phyloP scores from a whole-genome alignment of 805 yeast species.

The Kregervanrija fluxuum region DNA sequence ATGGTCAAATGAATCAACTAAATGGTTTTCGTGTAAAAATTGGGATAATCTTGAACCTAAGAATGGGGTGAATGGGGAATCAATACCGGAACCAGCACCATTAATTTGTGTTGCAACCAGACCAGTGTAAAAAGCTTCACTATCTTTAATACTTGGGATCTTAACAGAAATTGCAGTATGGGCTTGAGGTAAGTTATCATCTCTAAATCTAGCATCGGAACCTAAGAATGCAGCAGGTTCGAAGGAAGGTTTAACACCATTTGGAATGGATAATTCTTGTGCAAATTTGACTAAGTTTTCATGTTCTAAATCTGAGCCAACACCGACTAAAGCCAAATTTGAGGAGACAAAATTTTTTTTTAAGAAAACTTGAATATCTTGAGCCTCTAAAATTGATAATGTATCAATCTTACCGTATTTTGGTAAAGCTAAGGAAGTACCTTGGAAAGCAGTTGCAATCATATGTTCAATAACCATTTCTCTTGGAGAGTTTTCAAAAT shows the following conservation, averaged over 20 bases:
- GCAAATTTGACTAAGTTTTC: constrained; percentile 62
- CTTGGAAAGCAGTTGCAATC: constrained; percentile 81
- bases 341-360: constrained; percentile 51
- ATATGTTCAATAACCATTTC: constrained; percentile 64
- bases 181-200: constrained; percentile 77
- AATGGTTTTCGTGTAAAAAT: constrained; percentile 62
- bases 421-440: constrained; percentile 74
- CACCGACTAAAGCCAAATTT: constrained; percentile 58
- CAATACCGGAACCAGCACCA: constrained; percentile 47
- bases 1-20: constrained; percentile 66
- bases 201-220: constrained; percentile 83
- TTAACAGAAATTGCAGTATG: constrained; percentile 69
- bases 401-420: constrained; percentile 67
- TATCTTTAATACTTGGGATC: constrained; percentile 51
- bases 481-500: constrained; percentile 50
- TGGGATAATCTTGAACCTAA: constrained; percentile 67
- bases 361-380: constrained; percentile 53
- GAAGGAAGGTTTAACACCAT: constrained; percentile 42
- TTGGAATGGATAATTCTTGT: constrained; percentile 41
- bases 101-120: constrained; percentile 63
- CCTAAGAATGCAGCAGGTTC: constrained; percentile 67
- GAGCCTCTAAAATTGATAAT: constrained; percentile 45
- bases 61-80: constrained; percentile 46
- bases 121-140: constrained; percentile 64
- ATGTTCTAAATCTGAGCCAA: constrained; percentile 62